phyloP scores from a whole-genome alignment of 225 moss, liverwort and hornwort genomes.

The Pseudisothecium myosuroides region DNA sequence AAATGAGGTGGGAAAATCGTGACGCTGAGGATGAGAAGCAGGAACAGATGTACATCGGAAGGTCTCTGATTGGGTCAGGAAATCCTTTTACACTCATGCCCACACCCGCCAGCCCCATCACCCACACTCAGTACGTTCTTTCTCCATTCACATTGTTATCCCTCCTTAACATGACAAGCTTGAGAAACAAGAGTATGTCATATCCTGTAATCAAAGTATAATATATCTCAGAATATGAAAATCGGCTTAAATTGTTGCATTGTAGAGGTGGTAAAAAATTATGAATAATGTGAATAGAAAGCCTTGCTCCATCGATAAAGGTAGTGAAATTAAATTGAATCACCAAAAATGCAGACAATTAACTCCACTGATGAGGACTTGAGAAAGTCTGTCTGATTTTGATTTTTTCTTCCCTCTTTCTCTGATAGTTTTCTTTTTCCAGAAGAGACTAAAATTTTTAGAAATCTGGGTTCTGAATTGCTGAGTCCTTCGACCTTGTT shows the following conservation, averaged over 20 bases:
- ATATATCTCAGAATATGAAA: neutral
- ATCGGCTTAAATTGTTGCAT: neutral
- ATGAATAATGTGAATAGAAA: neutral
- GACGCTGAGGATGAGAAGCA: neutral
- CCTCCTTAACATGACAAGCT: neutral
- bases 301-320: neutral
- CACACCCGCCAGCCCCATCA: neutral
- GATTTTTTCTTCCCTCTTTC: neutral
- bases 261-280: neutral
- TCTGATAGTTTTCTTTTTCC: neutral
- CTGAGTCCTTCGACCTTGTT: neutral
- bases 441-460: neutral
- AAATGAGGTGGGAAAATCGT: constrained; percentile 10
- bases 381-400: neutral
- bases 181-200: neutral
- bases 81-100: constrained; percentile 28
- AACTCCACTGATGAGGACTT: too few relatives aligned
- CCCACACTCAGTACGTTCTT: constrained; percentile 21
- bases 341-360: neutral
- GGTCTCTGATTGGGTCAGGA: constrained; percentile 1
- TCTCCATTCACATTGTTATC: neutral
- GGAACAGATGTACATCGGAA: constrained; percentile 15
- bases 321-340: neutral
- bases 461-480: neutral
- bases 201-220: neutral